phyloP scores from a whole-genome alignment of 352 stramenopile species.

The Phytophthora podocarpi region DNA sequence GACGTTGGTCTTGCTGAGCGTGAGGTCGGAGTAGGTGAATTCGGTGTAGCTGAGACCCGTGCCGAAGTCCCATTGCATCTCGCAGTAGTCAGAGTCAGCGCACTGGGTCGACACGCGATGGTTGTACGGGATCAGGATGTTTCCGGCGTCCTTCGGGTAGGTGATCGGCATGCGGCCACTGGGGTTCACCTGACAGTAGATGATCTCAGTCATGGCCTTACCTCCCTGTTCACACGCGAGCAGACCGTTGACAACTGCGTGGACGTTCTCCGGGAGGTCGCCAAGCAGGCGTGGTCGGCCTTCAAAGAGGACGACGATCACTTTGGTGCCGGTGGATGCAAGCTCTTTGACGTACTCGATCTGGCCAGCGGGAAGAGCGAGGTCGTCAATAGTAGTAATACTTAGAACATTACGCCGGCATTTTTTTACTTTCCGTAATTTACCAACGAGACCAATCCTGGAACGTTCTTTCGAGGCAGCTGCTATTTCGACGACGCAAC shows the following conservation, averaged over 20 bases:
- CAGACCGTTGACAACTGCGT: slow-evolving; percentile 74
- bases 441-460: too few relatives aligned
- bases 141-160: slow-evolving; percentile 69
- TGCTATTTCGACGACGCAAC: too few relatives aligned
- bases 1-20: slow-evolving; percentile 44
- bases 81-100: slow-evolving; percentile 47
- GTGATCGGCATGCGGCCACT: slow-evolving; percentile 82
- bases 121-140: slow-evolving; percentile 74
- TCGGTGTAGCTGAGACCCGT: slow-evolving; percentile 67
- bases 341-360: slow-evolving; percentile 77
- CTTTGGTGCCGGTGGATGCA: slow-evolving; percentile 63
- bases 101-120: slow-evolving; percentile 57
- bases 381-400: slow-evolving; percentile 84
- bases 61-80: slow-evolving; percentile 68
- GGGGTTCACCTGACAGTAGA: slow-evolving; percentile 79
- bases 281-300: slow-evolving; percentile 79
- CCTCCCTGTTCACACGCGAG: slow-evolving; percentile 76
- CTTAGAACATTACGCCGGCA: too few relatives aligned
- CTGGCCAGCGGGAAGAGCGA: slow-evolving; percentile 66
- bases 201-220: slow-evolving; percentile 81
- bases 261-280: slow-evolving; percentile 48
- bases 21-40: slow-evolving; percentile 55
- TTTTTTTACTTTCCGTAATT: too few relatives aligned
- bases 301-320: slow-evolving; percentile 82
- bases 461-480: too few relatives aligned